Evolutionary conservation across 345 rosid species (phyloP).

Genomic region (Theobroma cacao): DNA sequence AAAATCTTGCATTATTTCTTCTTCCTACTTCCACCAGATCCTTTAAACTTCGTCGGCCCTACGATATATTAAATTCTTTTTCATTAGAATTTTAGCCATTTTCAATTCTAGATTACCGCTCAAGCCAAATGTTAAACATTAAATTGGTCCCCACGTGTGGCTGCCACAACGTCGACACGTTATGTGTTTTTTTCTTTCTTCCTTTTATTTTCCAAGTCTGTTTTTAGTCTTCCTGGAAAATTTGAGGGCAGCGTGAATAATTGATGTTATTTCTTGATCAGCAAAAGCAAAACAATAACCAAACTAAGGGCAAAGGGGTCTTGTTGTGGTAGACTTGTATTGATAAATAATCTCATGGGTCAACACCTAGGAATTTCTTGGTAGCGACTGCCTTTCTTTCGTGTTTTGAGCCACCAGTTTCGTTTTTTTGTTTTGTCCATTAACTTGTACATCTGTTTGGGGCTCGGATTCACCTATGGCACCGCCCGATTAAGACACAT

Average conservation of each 20-base stretch:
- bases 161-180: background rate
- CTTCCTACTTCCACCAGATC: too few relatives aligned
- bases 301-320: too few relatives aligned
- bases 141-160: background rate
- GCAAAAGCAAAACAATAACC: too few relatives aligned
- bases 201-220: background rate
- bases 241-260: background rate
- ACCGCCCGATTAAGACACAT: too few relatives aligned
- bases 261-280: background rate
- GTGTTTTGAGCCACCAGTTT: background rate
- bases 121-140: background rate
- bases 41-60: too few relatives aligned
- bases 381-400: background rate
- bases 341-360: background rate
- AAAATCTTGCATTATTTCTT: background rate
- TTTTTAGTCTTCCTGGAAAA: background rate
- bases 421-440: background rate
- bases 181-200: too few relatives aligned
- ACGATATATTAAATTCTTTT: background rate
- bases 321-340: too few relatives aligned
- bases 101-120: background rate
- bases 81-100: background rate
- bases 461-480: background rate
- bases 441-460: background rate
- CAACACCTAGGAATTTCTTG: background rate